A percentile compares a stretch with the other conserved stretches of the same genome.
Conservation (phyloP, 2,329 filamentous ascomycete species). For the Botrytis hyacinthi region DNA sequence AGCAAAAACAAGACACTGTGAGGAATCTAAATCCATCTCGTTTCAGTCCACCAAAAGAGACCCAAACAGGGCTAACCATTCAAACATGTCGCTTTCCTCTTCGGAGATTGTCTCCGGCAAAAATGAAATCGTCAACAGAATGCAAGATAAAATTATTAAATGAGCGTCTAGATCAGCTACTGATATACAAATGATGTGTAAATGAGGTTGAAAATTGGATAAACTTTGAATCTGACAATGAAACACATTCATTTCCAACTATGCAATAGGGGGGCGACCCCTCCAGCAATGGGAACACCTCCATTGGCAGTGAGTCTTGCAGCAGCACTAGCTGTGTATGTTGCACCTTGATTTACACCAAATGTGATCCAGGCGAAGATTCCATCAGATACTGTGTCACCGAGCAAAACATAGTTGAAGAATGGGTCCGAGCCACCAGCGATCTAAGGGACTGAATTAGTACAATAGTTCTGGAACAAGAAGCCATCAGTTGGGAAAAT, state of each 20-base stretch:
- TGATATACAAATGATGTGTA: not conserved
- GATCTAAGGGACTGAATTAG: too few species aligned
- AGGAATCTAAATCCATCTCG: not conserved
- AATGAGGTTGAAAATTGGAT: not conserved
- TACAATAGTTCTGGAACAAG: too few species aligned
- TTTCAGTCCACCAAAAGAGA: not conserved
- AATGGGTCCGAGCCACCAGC: too few species aligned
- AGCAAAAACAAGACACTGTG: not conserved
- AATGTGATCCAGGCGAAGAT: not conserved
- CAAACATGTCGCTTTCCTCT: not conserved
- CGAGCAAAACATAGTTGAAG: too few species aligned
- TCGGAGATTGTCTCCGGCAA: not conserved
- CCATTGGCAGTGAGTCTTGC: not conserved
- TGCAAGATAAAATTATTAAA: not conserved
- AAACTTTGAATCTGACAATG: not conserved
- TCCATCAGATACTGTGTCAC: too few species aligned
- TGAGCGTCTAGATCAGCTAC: not conserved
- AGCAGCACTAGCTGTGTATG: slow-evolving; percentile 1
- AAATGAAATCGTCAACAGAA: not conserved
- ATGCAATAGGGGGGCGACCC: not conserved
- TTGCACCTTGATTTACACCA: not conserved
- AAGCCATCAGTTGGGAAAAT: too few species aligned
- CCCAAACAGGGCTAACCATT: too few species aligned
- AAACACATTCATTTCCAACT: not conserved
- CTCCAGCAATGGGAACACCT: not conserved